These are phyloP conservation scores for Plasmodium knowlesi DNA, from an alignment of 169 alveolate genomes.

Conservation along the genomic window DNA sequence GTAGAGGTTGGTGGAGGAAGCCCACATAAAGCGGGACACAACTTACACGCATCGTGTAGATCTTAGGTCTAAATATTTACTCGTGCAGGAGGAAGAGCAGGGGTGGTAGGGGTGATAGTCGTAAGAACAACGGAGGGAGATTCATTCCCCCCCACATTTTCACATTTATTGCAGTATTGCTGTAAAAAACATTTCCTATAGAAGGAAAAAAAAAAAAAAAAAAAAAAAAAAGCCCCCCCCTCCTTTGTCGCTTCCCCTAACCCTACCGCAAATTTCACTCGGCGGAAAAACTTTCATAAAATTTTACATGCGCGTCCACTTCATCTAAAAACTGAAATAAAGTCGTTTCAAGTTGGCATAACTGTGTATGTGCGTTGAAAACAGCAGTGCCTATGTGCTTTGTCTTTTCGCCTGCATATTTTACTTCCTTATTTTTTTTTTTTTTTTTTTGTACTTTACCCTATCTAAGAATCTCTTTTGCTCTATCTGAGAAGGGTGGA, in stretches of 20 bases:
- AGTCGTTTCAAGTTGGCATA: not conserved
- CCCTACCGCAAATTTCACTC: not conserved
- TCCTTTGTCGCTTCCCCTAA: not conserved
- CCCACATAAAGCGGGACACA: not conserved
- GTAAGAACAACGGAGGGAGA: not conserved
- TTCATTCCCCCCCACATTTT: not conserved
- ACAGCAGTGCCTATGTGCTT: not conserved
- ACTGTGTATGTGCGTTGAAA: not conserved
- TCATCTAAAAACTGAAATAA: conserved; percentile 16
- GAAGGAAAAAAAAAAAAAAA: not conserved
- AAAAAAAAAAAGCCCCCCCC: not conserved
- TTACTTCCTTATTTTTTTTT: not conserved
- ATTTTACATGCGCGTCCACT: conserved; percentile 6
- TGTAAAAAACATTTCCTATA: not conserved
- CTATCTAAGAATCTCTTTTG: conserved; percentile 35
- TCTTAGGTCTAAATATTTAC: not conserved
- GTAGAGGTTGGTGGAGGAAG: not conserved
- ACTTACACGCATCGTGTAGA: not conserved
- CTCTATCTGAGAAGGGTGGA: conserved; percentile 19
- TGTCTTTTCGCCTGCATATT: not conserved
- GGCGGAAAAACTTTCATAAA: conserved; percentile 32
- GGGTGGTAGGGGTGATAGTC: not conserved
- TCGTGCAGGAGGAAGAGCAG: not conserved
- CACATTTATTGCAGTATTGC: not conserved
- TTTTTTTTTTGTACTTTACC: not conserved